These are phyloP conservation scores for Populus hybrid DNA, from an alignment of 441 rosid genomes.

Conservation along the genomic window DNA sequence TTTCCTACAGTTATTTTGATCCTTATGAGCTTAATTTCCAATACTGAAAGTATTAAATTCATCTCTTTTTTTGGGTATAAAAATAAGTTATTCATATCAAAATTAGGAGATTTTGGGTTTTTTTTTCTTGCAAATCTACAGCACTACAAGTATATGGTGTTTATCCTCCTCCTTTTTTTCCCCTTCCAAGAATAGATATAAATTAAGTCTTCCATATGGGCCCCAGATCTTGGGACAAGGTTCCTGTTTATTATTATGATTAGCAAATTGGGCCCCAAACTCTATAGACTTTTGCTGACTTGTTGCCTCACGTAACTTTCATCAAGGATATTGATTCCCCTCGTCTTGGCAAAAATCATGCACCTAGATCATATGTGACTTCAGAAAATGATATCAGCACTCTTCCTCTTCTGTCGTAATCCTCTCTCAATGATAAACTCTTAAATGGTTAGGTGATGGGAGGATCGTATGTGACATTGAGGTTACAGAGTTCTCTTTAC, in stretches of 20 bases:
- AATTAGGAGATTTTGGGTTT: too few relatives aligned
- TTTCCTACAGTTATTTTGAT: too few relatives aligned
- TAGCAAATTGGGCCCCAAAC: background rate
- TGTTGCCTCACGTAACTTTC: background rate
- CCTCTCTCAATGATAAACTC: background rate
- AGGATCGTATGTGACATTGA: background rate
- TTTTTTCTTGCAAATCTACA: too few relatives aligned
- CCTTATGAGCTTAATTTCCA: background rate
- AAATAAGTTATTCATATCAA: too few relatives aligned
- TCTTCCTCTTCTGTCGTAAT: background rate
- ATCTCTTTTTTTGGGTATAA: too few relatives aligned
- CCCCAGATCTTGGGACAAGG: background rate
- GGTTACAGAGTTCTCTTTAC: background rate
- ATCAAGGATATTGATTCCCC: background rate
- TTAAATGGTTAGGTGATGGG: background rate
- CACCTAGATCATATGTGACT: background rate
- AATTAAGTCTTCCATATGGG: background rate
- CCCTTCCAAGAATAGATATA: too few relatives aligned
- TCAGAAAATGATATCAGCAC: background rate
- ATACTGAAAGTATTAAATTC: background rate
- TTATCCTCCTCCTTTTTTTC: too few relatives aligned
- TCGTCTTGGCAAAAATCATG: background rate
- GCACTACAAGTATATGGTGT: too few relatives aligned
- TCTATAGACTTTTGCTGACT: background rate
- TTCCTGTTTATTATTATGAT: background rate